Evolutionary conservation across 2,329 filamentous ascomycete genomes (phyloP), one percentile per base, ranked within the genome.

Genomic region (Phialemoniopsis sp.): DNA sequence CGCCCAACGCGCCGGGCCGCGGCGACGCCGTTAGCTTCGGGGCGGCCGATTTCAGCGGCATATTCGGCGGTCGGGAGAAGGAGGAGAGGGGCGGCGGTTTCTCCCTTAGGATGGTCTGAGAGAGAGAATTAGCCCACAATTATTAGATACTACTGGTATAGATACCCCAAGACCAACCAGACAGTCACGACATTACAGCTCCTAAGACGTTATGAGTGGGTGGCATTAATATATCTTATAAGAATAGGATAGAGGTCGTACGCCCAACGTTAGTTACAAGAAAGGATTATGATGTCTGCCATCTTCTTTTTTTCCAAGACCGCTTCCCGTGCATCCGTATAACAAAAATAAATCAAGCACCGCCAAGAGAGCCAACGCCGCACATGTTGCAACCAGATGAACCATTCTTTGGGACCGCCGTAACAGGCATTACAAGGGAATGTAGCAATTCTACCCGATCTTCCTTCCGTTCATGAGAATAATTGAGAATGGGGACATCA

Each of bases 1-100:
- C 83, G 46, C 93, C 93, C 1, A 83, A 89, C 59, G 93, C 93
- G 7, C 93, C 93, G 0, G 78, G 77, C 30, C 72, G 91, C 26
- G 90, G 89, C 0, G 78, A 77, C 41, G 78, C 78, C 3, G 69
- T 74, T 1, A 67, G 71, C 5, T 50, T 80, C 4, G 70, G 72
- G 0, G 66, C 69, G 3, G 67, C 76, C 10, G 85, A 89, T 59
- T 82, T 89, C 52, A 82, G 77, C 39, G 76, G 82, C 46, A 82
- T 89, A 30, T 88, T 89, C 58, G 76, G 79, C 10, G 77, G 79
- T 3, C 72, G 81, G 28, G 75, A 82, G 38, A 75, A 69, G 47
- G 82, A 84, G 54, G 80, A 82, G 56, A 70, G 68, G 37, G 82
- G 82, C 4, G 83, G 78, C 28, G 79, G 82, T 8, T 86, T 80